phyloP scores from a whole-genome alignment of 345 rosid genomes.

The Diplotaxis tenuifolia region DNA sequence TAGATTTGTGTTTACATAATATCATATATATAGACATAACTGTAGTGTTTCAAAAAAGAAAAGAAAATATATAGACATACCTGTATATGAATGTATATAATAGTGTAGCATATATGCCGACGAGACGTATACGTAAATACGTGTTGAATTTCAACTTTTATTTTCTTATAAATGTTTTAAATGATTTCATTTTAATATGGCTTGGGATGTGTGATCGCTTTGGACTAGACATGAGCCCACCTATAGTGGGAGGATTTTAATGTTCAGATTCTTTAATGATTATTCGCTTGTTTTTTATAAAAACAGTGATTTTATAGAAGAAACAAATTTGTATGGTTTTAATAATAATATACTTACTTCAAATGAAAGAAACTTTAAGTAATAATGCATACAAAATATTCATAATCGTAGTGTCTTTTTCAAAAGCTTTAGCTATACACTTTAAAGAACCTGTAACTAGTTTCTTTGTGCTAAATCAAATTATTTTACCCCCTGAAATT shows the following conservation, averaged over 20 bases:
- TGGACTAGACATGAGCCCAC: slow-evolving; percentile 15
- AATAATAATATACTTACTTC: too few relatives aligned
- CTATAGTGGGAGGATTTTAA: slow-evolving; percentile 8
- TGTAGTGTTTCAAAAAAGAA: too few relatives aligned
- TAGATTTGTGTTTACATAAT: slow-evolving; percentile 14
- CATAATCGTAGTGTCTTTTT: neutral
- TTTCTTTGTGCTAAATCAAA: neutral
- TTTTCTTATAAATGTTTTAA: neutral
- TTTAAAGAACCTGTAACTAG: neutral
- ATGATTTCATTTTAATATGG: slow-evolving; percentile 1
- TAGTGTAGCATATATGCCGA: slow-evolving; percentile 31
- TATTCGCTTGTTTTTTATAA: neutral
- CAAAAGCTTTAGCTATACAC: neutral
- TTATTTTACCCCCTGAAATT: neutral
- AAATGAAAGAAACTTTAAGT: too few relatives aligned
- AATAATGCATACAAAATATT: neutral
- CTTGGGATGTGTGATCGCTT: slow-evolving; percentile 26
- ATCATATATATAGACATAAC: slow-evolving; percentile 19
- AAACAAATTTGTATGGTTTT: too few relatives aligned
- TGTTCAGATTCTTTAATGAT: slow-evolving; percentile 16
- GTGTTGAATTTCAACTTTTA: slow-evolving; percentile 28
- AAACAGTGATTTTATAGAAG: too few relatives aligned
- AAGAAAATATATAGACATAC: slow-evolving; percentile 24
- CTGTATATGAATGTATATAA: neutral
- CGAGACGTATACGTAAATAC: slow-evolving; percentile 37